These are phyloP conservation scores for Pythium aphanidermatum DNA, from an alignment of 352 stramenopile genomes.

Conservation along the genomic window DNA sequence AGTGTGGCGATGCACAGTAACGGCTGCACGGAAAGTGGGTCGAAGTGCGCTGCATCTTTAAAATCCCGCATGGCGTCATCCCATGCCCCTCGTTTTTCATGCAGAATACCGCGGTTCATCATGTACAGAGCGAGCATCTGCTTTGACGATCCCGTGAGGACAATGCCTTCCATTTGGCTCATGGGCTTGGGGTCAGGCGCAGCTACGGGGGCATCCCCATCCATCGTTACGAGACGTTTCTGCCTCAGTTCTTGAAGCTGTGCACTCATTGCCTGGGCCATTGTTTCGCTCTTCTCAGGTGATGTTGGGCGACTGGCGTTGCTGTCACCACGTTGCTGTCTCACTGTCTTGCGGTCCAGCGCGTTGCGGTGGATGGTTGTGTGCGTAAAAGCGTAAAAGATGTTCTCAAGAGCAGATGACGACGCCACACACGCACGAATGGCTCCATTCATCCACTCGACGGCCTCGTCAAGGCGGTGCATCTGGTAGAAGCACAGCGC, in stretches of 20 bases:
- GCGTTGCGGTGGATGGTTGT: conserved; percentile 45
- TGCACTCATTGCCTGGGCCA: conserved; percentile 16
- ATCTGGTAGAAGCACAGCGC: conserved; percentile 52
- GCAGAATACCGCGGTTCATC: conserved; percentile 60
- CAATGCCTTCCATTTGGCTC: not conserved
- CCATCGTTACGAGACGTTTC: conserved; percentile 1
- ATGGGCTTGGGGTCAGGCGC: not conserved
- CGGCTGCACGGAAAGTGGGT: conserved; percentile 45
- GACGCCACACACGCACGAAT: conserved; percentile 52
- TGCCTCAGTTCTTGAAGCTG: conserved; percentile 17
- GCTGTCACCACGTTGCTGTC: not conserved
- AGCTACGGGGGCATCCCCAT: not conserved
- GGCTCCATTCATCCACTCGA: conserved; percentile 49
- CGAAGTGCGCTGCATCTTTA: conserved; percentile 56
- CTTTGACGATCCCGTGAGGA: conserved; percentile 47
- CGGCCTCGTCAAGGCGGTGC: conserved; percentile 31
- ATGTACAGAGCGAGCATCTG: conserved; percentile 66
- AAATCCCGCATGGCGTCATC: conserved; percentile 50
- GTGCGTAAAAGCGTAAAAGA: conserved; percentile 57
- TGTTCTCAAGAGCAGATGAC: conserved; percentile 49
- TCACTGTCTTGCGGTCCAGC: conserved; percentile 45
- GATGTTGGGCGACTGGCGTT: not conserved
- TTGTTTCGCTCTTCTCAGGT: conserved; percentile 2
- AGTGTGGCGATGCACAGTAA: conserved; percentile 64
- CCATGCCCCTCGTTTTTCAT: conserved; percentile 45